Evolutionary conservation across 805 yeast genomes (phyloP), one percentile per base, ranked within the genome.

Genomic region (Blastobotrys peoriensis): DNA sequence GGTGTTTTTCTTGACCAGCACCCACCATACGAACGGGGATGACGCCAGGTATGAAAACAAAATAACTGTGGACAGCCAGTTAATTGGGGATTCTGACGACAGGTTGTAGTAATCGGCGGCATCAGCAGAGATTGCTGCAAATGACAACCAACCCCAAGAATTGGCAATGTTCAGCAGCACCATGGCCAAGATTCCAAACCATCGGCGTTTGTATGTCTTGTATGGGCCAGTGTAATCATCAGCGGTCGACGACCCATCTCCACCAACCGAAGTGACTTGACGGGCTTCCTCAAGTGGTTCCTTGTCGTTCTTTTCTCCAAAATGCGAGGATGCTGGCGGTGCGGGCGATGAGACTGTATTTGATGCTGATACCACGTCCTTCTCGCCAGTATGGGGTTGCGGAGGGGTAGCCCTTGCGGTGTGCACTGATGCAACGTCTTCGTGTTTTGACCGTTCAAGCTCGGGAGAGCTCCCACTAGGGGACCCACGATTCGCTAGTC

Each of bases 121-220:
- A 16, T 51, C 43, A n/a, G 49, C 43, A 5, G 65, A 54, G 10
- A 61, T 56, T 17, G 65, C 62, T 1, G 65, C 56, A 39, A 57
- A 61, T 3, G 63, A 46, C 23, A 61, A 53, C 65, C 65, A 61
- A 5, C 62, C 63, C 65, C 65, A 61, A 2, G 65, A 60, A 17
- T 52, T 52, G 33, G 51, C 49, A 27, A 61, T 51, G 48, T 61
- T 61, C 36, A 61, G 40, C 5, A 59, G 47, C 33, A 58, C 55
- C 34, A 61, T 47, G 16, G 53, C 49, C n/a, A 48, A 46, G 17
- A 61, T 51, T 5, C 65, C 65, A 34, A 54, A 42, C 65, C 65
- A 61, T 18, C 65, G 52, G n/a, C 62, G 53, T 34, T 52, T 56
- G 51, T 56, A 61, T 1, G 56, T 47, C 34, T 50, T 46, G 47